Conservation (phyloP, 257 asterid species). For the Salvia rosmarinus region DNA sequence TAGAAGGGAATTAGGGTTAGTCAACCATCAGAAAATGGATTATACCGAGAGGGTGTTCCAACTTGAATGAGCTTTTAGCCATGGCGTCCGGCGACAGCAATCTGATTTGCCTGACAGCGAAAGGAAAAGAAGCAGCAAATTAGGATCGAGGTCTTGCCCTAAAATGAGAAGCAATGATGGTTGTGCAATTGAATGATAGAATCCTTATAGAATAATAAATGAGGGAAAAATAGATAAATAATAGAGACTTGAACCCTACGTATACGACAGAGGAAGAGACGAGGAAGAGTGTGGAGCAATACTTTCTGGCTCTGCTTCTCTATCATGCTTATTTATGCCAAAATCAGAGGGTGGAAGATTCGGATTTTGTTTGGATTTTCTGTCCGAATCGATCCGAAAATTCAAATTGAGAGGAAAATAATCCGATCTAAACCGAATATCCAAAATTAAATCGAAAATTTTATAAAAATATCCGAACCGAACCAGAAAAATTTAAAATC, state of each 20-base stretch:
- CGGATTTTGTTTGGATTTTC: no score
- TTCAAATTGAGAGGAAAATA: no score
- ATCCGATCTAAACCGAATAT: no score
- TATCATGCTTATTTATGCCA: slow-evolving; percentile 9
- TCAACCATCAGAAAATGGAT: slow-evolving; percentile 20
- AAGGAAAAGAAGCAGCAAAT: slow-evolving; percentile 1
- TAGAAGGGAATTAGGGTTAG: slow-evolving; percentile 8
- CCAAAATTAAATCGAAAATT: no score
- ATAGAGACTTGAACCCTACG: slow-evolving; percentile 32
- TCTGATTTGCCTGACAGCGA: slow-evolving; percentile 33
- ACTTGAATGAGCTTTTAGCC: slow-evolving; percentile 60
- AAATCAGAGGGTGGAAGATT: no score
- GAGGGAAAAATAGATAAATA: neutral
- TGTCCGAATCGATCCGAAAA: no score
- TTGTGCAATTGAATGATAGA: slow-evolving; percentile 10
- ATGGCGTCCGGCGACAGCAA: slow-evolving; percentile 38
- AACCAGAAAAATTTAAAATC: no score
- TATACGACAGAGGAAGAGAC: slow-evolving; percentile 5
- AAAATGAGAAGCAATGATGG: neutral
- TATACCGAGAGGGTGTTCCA: slow-evolving; percentile 64
- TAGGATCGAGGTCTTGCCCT: slow-evolving; percentile 28
- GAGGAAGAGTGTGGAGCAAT: slow-evolving; percentile 19
- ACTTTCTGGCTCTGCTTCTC: neutral
- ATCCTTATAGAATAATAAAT: neutral
- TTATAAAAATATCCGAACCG: no score